A percentile compares a stretch with the other conserved stretches of the same genome.
Conservation (phyloP, 2,329 filamentous ascomycete genomes). For the Aureobasidium mangrovei region DNA sequence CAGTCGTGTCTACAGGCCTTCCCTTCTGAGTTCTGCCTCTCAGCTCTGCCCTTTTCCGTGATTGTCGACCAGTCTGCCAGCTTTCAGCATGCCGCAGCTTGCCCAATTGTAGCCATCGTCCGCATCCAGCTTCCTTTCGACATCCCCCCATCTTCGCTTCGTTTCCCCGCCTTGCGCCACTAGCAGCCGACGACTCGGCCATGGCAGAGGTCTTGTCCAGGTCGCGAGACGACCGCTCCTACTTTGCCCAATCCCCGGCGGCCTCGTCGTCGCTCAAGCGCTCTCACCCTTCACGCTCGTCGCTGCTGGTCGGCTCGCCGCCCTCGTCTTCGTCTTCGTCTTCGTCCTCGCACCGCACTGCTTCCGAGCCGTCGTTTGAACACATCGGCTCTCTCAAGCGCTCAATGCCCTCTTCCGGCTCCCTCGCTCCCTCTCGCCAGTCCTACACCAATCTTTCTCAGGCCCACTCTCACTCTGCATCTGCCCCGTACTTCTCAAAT, state of each 20-base stretch:
- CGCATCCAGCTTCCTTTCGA: background rate
- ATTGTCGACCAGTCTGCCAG: background rate
- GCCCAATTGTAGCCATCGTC: conserved; percentile 5
- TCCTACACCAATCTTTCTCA: conserved; percentile 22
- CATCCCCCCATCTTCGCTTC: background rate
- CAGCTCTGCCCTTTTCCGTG: too few relatives aligned
- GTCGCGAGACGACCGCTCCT: conserved; percentile 34
- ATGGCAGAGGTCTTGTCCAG: conserved; percentile 38
- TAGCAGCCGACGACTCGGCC: background rate
- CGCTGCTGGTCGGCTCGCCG: conserved; percentile 32
- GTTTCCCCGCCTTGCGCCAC: conserved; percentile 10
- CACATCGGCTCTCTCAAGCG: conserved; percentile 26
- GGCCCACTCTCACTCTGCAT: conserved; percentile 30
- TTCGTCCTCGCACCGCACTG: conserved; percentile 15
- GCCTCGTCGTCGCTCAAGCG: conserved; percentile 32
- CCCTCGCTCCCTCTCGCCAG: conserved; percentile 20
- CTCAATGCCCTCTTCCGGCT: conserved; percentile 25
- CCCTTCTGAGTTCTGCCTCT: too few relatives aligned
- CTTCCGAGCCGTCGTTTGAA: conserved; percentile 21
- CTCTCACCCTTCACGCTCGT: conserved; percentile 35
- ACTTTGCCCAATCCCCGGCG: conserved; percentile 23
- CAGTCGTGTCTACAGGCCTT: too few relatives aligned
- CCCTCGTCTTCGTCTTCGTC: conserved; percentile 21
- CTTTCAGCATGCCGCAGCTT: conserved; percentile 8
- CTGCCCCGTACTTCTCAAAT: conserved; percentile 52